These are phyloP conservation scores for Tetrahymena elliotti DNA, from an alignment of 73 alveolate species.

Conservation along the genomic window DNA sequence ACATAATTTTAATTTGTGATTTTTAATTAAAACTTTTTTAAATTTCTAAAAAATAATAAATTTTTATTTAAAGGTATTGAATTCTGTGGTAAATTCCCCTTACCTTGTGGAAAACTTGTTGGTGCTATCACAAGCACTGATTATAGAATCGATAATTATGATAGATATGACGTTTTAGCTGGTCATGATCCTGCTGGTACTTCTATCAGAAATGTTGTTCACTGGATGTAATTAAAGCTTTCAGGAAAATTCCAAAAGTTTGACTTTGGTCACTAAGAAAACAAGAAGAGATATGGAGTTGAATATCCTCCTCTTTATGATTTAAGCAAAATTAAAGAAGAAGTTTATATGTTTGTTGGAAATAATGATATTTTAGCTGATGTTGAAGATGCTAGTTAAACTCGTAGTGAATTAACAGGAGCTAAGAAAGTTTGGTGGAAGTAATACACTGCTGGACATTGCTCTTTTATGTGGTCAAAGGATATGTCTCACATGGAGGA, in stretches of 20 bases:
- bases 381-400: background rate
- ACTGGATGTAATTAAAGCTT: constrained; percentile 59
- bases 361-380: background rate
- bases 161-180: constrained; percentile 47
- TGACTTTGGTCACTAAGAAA: constrained; percentile 67
- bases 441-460: constrained; percentile 16
- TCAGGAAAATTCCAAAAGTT: constrained; percentile 50
- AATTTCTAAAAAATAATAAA: no score
- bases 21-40: no score
- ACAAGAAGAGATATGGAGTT: constrained; percentile 68
- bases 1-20: no score
- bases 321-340: constrained; percentile 53
- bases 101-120: constrained; percentile 39
- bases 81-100: constrained; percentile 24
- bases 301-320: constrained; percentile 77
- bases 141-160: constrained; percentile 39
- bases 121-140: constrained; percentile 41
- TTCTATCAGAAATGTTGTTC: constrained; percentile 67
- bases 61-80: background rate
- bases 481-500: constrained; percentile 17
- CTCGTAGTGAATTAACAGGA: background rate
- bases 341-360: background rate
- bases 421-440: background rate
- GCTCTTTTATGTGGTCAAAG: constrained; percentile 38
- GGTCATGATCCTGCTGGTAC: constrained; percentile 98